Evolutionary conservation across 78 protist species (phyloP).

Genomic region (Dictyostelium capitatum): DNA sequence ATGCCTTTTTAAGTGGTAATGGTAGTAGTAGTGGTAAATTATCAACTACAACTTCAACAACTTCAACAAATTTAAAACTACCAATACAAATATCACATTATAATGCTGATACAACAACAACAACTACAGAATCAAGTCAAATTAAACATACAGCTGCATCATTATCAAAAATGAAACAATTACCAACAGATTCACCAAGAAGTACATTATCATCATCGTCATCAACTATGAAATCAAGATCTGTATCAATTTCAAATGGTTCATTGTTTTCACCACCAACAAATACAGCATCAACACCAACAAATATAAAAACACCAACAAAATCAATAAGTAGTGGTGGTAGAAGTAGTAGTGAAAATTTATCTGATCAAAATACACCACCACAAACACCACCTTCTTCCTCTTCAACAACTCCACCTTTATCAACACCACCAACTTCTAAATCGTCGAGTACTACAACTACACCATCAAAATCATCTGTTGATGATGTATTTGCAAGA

Average conservation of each 20-base stretch:
- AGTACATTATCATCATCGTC: too few species aligned
- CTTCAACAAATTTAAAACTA: background rate
- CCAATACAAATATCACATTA: constrained; percentile 19
- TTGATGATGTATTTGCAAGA: constrained; percentile 78
- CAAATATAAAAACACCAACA: background rate
- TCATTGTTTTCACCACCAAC: constrained; percentile 2
- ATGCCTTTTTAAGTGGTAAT: background rate
- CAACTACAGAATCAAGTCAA: background rate
- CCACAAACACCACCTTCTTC: background rate
- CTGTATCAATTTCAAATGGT: constrained; percentile 49
- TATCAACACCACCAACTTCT: background rate
- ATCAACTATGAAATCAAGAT: constrained; percentile 19
- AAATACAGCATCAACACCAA: background rate
- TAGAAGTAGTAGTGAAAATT: background rate
- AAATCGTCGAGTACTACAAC: background rate
- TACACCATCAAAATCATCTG: constrained; percentile 25
- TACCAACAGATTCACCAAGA: constrained; percentile 12
- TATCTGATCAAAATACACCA: constrained; percentile 3
- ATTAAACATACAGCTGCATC: constrained; percentile 71
- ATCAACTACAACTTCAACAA: background rate
- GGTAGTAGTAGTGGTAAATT: background rate
- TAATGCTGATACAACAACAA: background rate
- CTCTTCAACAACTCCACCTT: background rate
- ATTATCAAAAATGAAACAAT: constrained; percentile 33
- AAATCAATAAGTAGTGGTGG: background rate